Evolutionary conservation across 2,329 filamentous ascomycete species (phyloP).

Genomic region (Xylariaceae sp.): DNA sequence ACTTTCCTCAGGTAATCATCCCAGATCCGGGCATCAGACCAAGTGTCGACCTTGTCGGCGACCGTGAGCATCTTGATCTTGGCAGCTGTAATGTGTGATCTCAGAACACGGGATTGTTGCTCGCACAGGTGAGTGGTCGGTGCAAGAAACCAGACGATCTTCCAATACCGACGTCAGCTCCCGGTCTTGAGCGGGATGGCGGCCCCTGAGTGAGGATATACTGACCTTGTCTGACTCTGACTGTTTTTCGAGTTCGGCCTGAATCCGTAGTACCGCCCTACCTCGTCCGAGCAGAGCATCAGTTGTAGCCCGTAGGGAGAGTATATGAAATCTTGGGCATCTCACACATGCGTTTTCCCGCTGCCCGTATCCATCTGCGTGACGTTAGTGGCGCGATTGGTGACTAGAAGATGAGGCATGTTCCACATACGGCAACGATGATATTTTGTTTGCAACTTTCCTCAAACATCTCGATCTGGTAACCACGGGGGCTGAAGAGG

Average conservation of each 20-base stretch:
- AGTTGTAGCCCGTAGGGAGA: not conserved
- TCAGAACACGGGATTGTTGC: conserved; percentile 60
- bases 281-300: conserved; percentile 1
- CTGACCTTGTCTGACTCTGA: conserved; percentile 48
- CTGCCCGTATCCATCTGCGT: conserved; percentile 70
- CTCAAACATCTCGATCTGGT: conserved; percentile 72
- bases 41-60: conserved; percentile 63
- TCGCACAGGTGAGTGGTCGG: conserved; percentile 62
- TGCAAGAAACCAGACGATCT: conserved; percentile 68
- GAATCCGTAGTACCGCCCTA: conserved; percentile 64
- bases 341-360: conserved; percentile 73
- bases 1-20: conserved; percentile 57
- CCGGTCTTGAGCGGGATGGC: not conserved
- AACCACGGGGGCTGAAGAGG: conserved; percentile 49
- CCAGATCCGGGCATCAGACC: conserved; percentile 66
- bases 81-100: conserved; percentile 52
- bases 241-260: conserved; percentile 54
- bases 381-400: conserved; percentile 2
- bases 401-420: not conserved
- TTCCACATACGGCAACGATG: conserved; percentile 58
- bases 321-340: conserved; percentile 4
- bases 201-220: too few species aligned
- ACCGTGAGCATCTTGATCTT: conserved; percentile 61
- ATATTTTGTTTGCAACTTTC: conserved; percentile 63
- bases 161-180: conserved; percentile 14